Percentiles rank a stretch among this genome's conserved stretches.
phyloP scores from a whole-genome alignment of 345 rosid species.

The Chamaenerion angustifolium region DNA sequence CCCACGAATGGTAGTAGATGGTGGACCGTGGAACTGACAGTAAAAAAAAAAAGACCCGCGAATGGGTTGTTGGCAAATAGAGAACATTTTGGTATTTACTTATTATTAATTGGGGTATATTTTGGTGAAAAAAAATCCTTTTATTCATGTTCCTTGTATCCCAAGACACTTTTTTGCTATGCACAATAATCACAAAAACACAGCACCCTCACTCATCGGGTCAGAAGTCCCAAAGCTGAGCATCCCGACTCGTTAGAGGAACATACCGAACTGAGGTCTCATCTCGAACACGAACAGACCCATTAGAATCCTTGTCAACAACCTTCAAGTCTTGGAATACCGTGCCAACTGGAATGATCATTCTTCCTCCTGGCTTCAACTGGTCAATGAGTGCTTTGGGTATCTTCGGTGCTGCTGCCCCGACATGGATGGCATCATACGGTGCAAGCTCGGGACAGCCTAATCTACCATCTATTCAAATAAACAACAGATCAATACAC shows the following conservation, averaged over 20 bases:
- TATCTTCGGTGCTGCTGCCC: slow-evolving; percentile 88
- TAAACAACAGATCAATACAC: no score
- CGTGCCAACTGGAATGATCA: slow-evolving; percentile 94
- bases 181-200: neutral
- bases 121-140: no score
- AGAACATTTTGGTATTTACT: no score
- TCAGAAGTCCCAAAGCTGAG: slow-evolving; percentile 36
- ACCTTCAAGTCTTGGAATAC: slow-evolving; percentile 74
- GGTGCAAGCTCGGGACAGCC: slow-evolving; percentile 84
- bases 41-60: no score
- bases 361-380: slow-evolving; percentile 90
- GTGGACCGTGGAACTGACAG: no score
- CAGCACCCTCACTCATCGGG: no score
- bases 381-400: slow-evolving; percentile 77
- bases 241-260: slow-evolving; percentile 80
- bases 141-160: no score
- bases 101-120: no score
- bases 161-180: no score
- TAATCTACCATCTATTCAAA: slow-evolving; percentile 65
- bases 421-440: slow-evolving; percentile 92
- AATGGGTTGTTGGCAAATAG: no score
- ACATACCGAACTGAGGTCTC: slow-evolving; percentile 84
- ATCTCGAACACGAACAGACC: slow-evolving; percentile 39
- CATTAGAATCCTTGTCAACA: slow-evolving; percentile 56
- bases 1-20: no score